Evolutionary conservation across 176 grass and related monocot species (phyloP).

Genomic region (Aegilops bicornis): DNA sequence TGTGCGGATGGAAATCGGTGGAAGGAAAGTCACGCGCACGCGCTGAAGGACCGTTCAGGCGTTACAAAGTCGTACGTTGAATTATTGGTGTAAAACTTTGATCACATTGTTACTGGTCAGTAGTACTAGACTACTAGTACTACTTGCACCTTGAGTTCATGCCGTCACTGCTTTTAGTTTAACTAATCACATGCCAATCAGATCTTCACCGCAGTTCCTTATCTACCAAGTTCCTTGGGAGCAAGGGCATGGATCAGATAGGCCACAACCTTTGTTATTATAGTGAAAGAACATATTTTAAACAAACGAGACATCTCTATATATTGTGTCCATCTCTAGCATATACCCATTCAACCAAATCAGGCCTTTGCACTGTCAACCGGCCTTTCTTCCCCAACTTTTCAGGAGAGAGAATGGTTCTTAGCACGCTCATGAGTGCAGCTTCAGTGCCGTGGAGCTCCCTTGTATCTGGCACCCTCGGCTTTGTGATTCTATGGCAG

Average conservation of each 20-base stretch:
- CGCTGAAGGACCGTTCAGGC: neutral
- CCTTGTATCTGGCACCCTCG: neutral
- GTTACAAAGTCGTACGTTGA: neutral
- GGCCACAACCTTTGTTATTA: neutral
- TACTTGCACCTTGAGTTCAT: no score
- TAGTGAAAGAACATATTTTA: neutral
- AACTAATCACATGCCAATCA: no score
- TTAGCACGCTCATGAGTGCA: neutral
- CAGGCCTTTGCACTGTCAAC: neutral
- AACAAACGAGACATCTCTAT: neutral
- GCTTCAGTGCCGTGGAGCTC: neutral
- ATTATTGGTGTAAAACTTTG: neutral
- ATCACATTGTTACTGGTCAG: neutral
- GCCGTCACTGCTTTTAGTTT: no score
- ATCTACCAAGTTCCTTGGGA: neutral
- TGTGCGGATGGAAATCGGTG: neutral
- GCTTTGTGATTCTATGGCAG: constrained; percentile 1
- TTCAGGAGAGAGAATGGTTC: neutral
- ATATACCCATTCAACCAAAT: neutral
- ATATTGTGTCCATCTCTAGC: neutral
- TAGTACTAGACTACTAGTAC: no score
- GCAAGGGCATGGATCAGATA: neutral
- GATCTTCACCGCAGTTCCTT: neutral
- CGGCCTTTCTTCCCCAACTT: neutral
- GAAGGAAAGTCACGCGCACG: neutral